Evolutionary conservation across 768 basidiomycete genomes (phyloP).

Genomic region (Lentinus brumalis): DNA sequence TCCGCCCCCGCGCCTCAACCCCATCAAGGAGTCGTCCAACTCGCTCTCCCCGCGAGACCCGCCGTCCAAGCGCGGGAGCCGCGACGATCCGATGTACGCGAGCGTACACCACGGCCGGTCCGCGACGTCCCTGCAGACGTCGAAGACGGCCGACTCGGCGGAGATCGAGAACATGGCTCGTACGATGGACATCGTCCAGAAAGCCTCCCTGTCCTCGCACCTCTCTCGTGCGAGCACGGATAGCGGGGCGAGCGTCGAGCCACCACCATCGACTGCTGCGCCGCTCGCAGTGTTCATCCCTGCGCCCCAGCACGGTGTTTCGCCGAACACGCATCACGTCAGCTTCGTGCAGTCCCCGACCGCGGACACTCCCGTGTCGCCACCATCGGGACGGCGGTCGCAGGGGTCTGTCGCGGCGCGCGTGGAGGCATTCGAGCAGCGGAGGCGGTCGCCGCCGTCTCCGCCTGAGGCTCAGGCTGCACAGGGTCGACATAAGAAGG

Average conservation of each 20-base stretch:
- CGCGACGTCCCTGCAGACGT: constrained; percentile 53
- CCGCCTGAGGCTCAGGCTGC: constrained; percentile 38
- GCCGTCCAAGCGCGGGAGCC: constrained; percentile 12
- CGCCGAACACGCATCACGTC: neutral
- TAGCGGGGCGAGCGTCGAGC: constrained; percentile 6
- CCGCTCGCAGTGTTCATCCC: constrained; percentile 13
- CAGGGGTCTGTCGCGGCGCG: constrained; percentile 48
- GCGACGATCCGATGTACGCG: constrained; percentile 26
- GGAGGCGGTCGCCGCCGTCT: constrained; percentile 35
- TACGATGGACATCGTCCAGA: constrained; percentile 71
- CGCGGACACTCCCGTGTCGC: constrained; percentile 1
- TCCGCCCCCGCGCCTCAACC: constrained; percentile 65
- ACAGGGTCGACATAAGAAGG: constrained; percentile 37
- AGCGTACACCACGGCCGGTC: constrained; percentile 34
- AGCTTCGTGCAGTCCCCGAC: constrained; percentile 18
- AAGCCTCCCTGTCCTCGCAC: constrained; percentile 28
- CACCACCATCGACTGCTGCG: neutral
- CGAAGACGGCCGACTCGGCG: constrained; percentile 66
- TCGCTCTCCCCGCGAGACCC: constrained; percentile 29
- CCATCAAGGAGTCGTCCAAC: constrained; percentile 56
- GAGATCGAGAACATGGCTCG: constrained; percentile 66
- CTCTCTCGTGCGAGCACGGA: constrained; percentile 14
- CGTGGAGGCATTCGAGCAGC: constrained; percentile 60
- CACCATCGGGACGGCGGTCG: constrained; percentile 10
- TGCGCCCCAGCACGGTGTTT: neutral